A percentile compares a stretch with the other conserved stretches of the same genome.
These are phyloP conservation scores for Heterobasidion annosum DNA, from an alignment of 1,284 basidiomycete species.

Conservation along the genomic window DNA sequence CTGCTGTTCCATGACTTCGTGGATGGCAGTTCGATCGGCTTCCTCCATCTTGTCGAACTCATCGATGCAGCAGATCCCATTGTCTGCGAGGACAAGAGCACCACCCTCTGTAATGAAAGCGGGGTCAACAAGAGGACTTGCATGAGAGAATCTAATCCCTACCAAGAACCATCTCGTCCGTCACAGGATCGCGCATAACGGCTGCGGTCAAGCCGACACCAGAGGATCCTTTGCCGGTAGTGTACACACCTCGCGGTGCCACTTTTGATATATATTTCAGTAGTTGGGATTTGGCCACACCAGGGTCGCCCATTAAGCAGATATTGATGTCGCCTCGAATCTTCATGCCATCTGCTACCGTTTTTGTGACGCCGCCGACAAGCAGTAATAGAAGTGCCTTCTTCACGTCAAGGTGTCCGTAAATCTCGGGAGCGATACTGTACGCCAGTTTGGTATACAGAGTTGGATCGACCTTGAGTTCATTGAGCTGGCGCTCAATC, in stretches of 20 bases:
- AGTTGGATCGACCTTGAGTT: constrained; percentile 67
- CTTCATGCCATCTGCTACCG: constrained; percentile 96
- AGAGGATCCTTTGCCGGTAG: constrained; percentile 95
- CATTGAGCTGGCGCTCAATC: constrained; percentile 63
- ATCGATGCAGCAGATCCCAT: constrained; percentile 99
- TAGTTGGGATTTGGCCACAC: constrained; percentile 98
- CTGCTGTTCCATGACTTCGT: constrained; percentile 99
- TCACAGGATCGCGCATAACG: constrained; percentile 98
- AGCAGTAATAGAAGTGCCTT: constrained; percentile 93
- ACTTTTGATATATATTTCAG: constrained; percentile 99
- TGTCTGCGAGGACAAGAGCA: constrained; percentile 95
- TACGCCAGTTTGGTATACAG: constrained; percentile 81
- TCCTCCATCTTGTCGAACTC: constrained; percentile 99
- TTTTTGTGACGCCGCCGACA: constrained; percentile 94
- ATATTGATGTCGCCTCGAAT: constrained; percentile 98
- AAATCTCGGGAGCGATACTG: constrained; percentile 97
- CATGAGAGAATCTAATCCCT: constrained; percentile 20
- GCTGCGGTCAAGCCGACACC: constrained; percentile 98
- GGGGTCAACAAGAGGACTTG: constrained; percentile 5
- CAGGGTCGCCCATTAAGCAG: constrained; percentile 99
- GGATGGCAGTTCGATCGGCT: constrained; percentile 93
- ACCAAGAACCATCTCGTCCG: constrained; percentile 99
- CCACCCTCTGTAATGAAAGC: constrained; percentile 76
- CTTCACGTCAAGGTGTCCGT: constrained; percentile 97
- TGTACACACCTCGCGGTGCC: constrained; percentile 96